Conservation (phyloP, 2,329 filamentous ascomycete species). For the Sclerotiophoma versabilis region DNA sequence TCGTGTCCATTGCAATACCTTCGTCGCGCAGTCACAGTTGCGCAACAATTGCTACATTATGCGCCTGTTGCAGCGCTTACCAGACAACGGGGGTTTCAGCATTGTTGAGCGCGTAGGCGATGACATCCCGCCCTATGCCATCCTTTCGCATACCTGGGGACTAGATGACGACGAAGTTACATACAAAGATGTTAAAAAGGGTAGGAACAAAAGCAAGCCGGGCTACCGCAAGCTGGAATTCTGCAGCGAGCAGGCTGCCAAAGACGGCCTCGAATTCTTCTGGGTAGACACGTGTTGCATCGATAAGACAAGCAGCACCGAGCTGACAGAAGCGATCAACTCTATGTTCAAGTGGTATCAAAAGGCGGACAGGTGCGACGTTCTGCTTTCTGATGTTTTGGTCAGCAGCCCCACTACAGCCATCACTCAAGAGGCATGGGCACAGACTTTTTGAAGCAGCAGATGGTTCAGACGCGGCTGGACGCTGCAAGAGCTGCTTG, state of each 20-base stretch:
- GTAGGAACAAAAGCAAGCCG: not conserved
- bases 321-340: conserved; percentile 23
- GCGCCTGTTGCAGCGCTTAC: too few species aligned
- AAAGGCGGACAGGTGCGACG: conserved; percentile 22
- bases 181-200: not conserved
- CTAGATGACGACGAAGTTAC: not conserved
- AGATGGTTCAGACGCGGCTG: conserved; percentile 29
- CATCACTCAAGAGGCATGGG: conserved; percentile 8
- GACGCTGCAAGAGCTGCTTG: conserved; percentile 31
- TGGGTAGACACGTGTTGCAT: conserved; percentile 32
- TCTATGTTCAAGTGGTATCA: conserved; percentile 32
- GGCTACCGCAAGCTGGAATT: not conserved
- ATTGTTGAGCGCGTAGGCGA: too few species aligned
- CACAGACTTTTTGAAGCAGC: conserved; percentile 10
- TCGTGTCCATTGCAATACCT: too few species aligned
- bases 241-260: not conserved
- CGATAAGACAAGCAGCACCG: conserved; percentile 18
- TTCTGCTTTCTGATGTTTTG: conserved; percentile 30
- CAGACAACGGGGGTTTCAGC: too few species aligned
- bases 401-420: too few species aligned
- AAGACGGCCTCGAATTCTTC: conserved; percentile 3
- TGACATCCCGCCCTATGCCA: not conserved
- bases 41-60: too few species aligned
- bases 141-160: not conserved
- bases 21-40: too few species aligned